Evolutionary conservation across 2,329 filamentous ascomycete genomes (phyloP), one percentile per base, ranked within the genome.

Genomic region (Penicillium sp.): DNA sequence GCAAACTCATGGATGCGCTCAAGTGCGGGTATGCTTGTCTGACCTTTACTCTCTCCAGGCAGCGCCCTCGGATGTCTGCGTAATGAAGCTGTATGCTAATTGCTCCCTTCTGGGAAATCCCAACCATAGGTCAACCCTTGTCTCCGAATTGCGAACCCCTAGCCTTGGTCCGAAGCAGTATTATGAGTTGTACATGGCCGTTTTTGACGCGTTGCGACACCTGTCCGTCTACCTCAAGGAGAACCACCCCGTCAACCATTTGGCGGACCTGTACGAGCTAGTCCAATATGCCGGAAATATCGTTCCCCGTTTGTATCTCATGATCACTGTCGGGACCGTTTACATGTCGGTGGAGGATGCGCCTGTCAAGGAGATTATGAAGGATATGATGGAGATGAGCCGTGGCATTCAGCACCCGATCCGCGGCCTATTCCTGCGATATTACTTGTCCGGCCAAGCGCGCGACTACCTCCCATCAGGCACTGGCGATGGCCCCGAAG

Each of bases 341-440:
- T 99, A 99, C 83, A 99, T 99, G 95, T 90, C 92, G 28, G 96
- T 99, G 74, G 91, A 95, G 73, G 95, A 98, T 84, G 95, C 96
- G 61, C 95, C 95, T 0, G 95, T 99, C 70, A 99, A 99, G 81
- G 95, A 99, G 83, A 92, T 99, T 65, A 99, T 99, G 95, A 99
- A 99, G 81, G 95, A 99, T 79, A 99, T 99, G 95, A 99, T 99
- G 95, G 95, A 99, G 80, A 99, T 99, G 95, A 98, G 93, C 80
- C 88, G 95, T 66, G 95, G 95, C 60, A 93, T 99, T 24, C 95
- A 99, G 75, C 95, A 99, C 79, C 95, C 95, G 17, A 93, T 97
- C 65, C 91, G 95, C 61, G 95, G 95, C 19, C 84, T 99, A 59
- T 99, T 99, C 77, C 81, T 99, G 72, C 89, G 95, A 75, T 99